A percentile compares a stretch with the other conserved stretches of the same genome.
These are phyloP conservation scores for Leishmania major DNA, from an alignment of 208 protist species.

Conservation along the genomic window DNA sequence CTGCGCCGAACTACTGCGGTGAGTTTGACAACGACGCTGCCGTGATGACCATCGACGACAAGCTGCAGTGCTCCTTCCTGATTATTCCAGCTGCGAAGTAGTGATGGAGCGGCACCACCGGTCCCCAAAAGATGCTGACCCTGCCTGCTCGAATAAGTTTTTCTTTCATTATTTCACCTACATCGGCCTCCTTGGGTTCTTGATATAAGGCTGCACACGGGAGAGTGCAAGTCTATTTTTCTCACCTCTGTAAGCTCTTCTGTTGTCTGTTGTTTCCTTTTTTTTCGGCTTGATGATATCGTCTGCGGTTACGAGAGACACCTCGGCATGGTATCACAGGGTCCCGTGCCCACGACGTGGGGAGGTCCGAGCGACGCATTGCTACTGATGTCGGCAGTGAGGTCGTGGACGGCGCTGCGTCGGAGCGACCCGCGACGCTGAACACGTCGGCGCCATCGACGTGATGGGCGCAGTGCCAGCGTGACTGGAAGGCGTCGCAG, in stretches of 20 bases:
- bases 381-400: too few relatives aligned
- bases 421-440: background rate
- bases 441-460: background rate
- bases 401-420: background rate
- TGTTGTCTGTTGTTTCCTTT: too few relatives aligned
- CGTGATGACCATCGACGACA: slow-evolving; percentile 96
- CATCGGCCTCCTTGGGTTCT: too few relatives aligned
- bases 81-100: slow-evolving; percentile 63
- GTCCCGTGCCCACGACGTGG: background rate
- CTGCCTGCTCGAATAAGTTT: too few relatives aligned
- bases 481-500: background rate
- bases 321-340: background rate
- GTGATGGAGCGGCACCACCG: background rate
- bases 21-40: slow-evolving; percentile 99
- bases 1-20: slow-evolving; percentile 99
- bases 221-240: too few relatives aligned
- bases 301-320: too few relatives aligned
- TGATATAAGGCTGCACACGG: too few relatives aligned
- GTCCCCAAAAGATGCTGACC: too few relatives aligned
- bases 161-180: too few relatives aligned
- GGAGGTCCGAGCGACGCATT: too few relatives aligned
- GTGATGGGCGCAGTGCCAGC: background rate
- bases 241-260: too few relatives aligned
- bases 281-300: too few relatives aligned
- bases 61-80: slow-evolving; percentile 98